Conservation (phyloP, 2,329 filamentous ascomycete species). For the Gliomastix tumulicola region DNA sequence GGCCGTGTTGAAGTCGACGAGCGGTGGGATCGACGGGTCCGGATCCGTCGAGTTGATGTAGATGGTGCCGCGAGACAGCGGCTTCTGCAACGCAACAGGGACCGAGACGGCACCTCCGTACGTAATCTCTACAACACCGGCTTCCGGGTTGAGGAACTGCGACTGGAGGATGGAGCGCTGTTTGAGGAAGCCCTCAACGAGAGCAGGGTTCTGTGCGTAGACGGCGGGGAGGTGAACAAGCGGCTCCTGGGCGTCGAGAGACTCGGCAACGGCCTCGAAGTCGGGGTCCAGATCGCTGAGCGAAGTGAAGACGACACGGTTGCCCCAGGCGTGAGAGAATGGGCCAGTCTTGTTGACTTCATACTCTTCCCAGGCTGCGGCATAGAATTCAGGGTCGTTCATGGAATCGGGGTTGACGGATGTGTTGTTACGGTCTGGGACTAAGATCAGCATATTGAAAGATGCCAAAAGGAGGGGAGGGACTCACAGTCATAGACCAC, state of each 20-base stretch:
- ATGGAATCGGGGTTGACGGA: conserved; percentile 8
- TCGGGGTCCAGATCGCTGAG: conserved; percentile 7
- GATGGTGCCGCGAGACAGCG: conserved; percentile 12
- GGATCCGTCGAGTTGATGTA: conserved; percentile 12
- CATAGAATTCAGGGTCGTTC: conserved; percentile 12
- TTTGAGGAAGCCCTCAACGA: conserved; percentile 7
- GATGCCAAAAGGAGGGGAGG: not conserved
- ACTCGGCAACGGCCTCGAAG: conserved; percentile 5
- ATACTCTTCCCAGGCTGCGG: conserved; percentile 13
- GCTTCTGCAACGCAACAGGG: conserved; percentile 12
- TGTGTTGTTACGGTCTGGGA: conserved; percentile 5
- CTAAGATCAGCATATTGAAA: not conserved
- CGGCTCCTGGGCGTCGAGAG: conserved; percentile 8
- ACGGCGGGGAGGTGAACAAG: conserved; percentile 8
- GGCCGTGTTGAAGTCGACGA: conserved; percentile 12
- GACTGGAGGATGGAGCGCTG: conserved; percentile 7
- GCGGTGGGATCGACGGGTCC: conserved; percentile 8
- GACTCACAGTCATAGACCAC: conserved; percentile 21
- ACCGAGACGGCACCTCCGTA: conserved; percentile 9
- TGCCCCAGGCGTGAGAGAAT: conserved; percentile 12
- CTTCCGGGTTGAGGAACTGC: conserved; percentile 9
- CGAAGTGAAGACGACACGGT: conserved; percentile 11
- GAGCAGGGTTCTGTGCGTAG: conserved; percentile 9
- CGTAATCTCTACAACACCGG: conserved; percentile 10
- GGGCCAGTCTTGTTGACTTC: conserved; percentile 12